phyloP scores from a whole-genome alignment of 768 basidiomycete species.

The Leccinum sublutescens region DNA sequence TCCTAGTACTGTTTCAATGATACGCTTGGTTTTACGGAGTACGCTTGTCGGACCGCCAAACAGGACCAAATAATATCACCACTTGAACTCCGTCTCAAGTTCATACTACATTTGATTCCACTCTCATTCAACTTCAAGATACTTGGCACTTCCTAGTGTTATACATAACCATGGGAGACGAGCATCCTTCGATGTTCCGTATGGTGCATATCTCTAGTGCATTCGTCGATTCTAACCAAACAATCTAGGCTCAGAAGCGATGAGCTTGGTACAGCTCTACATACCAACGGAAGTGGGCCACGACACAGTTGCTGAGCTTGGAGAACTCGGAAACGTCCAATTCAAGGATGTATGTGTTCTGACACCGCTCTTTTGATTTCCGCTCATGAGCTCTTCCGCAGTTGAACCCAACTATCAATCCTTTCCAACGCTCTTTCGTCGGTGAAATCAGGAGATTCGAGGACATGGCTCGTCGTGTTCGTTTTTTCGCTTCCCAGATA shows the following conservation, averaged over 20 bases:
- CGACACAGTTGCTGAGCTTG: conserved; percentile 93
- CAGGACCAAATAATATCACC: conserved; percentile 18
- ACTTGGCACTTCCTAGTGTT: background rate
- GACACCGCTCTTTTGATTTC: background rate
- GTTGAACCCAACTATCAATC: conserved; percentile 93
- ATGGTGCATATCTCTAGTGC: conserved; percentile 9
- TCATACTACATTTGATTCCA: background rate
- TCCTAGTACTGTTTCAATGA: too few species aligned
- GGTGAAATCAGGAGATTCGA: conserved; percentile 93
- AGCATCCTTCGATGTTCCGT: conserved; percentile 87
- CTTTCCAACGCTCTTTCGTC: conserved; percentile 98
- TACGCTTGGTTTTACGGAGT: background rate
- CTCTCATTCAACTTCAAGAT: background rate
- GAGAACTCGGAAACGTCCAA: conserved; percentile 92
- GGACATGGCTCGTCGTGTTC: conserved; percentile 92
- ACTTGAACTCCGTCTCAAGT: background rate
- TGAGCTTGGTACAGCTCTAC: conserved; percentile 97
- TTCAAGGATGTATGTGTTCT: conserved; percentile 86
- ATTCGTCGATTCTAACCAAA: conserved; percentile 4
- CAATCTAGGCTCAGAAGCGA: conserved; percentile 84
- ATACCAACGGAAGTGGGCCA: conserved; percentile 97
- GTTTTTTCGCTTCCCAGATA: conserved; percentile 86
- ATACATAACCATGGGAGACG: conserved; percentile 56
- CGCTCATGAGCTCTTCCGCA: conserved; percentile 32
- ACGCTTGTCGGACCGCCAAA: conserved; percentile 15